Base-by-base conservation (phyloP, 192 early-diverging fungal genomes). In the Entrophospora sp. region DNA sequence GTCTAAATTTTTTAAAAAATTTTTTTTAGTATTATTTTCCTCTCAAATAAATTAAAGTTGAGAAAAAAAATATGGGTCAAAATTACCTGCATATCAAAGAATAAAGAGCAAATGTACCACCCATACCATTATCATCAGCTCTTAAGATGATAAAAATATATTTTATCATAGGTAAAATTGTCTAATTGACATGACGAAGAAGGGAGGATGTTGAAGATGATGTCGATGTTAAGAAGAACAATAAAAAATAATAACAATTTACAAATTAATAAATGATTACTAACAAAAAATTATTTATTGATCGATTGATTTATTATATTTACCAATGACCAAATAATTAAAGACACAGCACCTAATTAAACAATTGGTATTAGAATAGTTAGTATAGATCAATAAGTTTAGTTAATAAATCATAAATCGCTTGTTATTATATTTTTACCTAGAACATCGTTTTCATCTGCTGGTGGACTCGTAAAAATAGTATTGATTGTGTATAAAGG, bases 71-170 rank as follows among this genome's bases (percentile, higher is more conserved):
- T 12, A 34, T n/a, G 24, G n/a, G 30, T 31, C 27, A n/a, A n/a
- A n/a, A n/a, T 36, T 63, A 63, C 61, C 65, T 51, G 16, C 76
- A 71, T 8, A 83, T 60, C 27, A 82, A 57, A 1, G 80, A 77
- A 16, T 77, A 69, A 24, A 83, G 46, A 20, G 82, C 82, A 73
- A 77, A 83, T 8, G 78, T 80, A 30, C 82, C 82, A 4, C 82
- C 82, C 65, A 82, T 78, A 13, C 82, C 82, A 43, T 85, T 82
- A 61, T 83, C 81, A 56, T 80, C 81, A 1, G 82, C 82, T 79
- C 49, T 38, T 14, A 69, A 64, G 9, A 74, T 12, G 13, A 62
- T 67, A 8, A 62, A 69, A 25, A 68, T 24, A 35, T 63, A 63
- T 2, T 63, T 63, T 6, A 63, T 16, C 44, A 51, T 24, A 9